phyloP scores from a whole-genome alignment of 805 yeast genomes.

The Cyberlindnera nakhonratchasimensis region DNA sequence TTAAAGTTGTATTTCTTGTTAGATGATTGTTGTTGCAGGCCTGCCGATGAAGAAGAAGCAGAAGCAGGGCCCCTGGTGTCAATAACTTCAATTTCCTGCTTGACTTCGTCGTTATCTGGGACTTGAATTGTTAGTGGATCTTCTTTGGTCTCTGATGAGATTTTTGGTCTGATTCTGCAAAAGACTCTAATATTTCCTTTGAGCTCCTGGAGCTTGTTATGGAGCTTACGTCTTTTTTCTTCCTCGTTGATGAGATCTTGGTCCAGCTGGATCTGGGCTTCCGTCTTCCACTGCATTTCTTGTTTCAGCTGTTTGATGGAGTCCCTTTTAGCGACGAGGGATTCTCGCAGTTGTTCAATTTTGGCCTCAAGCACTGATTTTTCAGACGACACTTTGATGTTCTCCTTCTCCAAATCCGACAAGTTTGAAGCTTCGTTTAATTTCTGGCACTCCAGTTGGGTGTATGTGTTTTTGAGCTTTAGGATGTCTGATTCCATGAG shows the following conservation, averaged over 20 bases:
- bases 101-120: conserved; percentile 28
- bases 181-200: conserved; percentile 92
- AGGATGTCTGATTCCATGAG: conserved; percentile 17
- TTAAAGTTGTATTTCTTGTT: conserved; percentile 42
- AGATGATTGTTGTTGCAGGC: no score
- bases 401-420: conserved; percentile 7
- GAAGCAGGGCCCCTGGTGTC: conserved; percentile 13
- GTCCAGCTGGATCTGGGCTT: conserved; percentile 31
- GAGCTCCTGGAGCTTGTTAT: conserved; percentile 74
- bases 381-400: neutral
- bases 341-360: conserved; percentile 18
- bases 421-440: neutral
- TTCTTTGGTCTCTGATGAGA: conserved; percentile 24
- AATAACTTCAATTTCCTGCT: conserved; percentile 23
- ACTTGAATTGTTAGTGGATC: conserved; percentile 32
- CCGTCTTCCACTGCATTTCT: conserved; percentile 28
- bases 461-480: conserved; percentile 3
- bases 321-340: conserved; percentile 18
- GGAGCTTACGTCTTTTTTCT: conserved; percentile 55
- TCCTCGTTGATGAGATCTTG: conserved; percentile 47
- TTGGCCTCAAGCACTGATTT: neutral
- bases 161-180: conserved; percentile 75
- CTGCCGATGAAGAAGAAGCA: no score
- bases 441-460: neutral
- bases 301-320: conserved; percentile 19